Base-by-base conservation (phyloP, 1,284 basidiomycete genomes). In the Waitea zeae region DNA sequence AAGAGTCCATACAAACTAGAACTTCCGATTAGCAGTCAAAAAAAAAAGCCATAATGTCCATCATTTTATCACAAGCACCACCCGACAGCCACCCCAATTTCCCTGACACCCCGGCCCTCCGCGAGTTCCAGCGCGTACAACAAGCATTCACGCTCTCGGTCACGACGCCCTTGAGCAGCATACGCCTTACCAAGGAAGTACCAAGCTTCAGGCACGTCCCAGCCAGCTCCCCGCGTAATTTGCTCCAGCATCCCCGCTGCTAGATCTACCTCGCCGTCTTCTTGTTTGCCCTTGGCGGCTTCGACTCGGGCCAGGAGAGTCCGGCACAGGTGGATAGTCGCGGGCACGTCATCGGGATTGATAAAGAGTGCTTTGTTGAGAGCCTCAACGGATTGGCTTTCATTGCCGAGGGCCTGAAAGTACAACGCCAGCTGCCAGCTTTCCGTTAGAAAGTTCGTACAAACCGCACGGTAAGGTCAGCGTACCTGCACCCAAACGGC, bases 161-260 rank as follows among this genome's bases (percentile, higher is more conserved):
- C 72, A 44, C 63, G 67, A 33, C 78, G 64, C 1, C 72, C 79
- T 45, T 84, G 84, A 43, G 72, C 47, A 26, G 75, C 71, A 47
- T 80, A 82, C 13, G 83, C 80, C 48, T 75, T 79, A 4, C 75
- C 80, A 5, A 95, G 63, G 49, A 77, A 79, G 51, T 79, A 92
- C 90, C 90, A 96, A 17, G 83, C 89, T 52, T 95, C 89, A 0
- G 87, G 71, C 2, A 81, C 67, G 50, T 93, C 80, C 87, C 88
- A 95, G 3, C 79, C 90, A 1, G 59, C 52, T 0, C 75, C 72
- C 13, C 64, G 59, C 1, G 73, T 71, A 36, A 78, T 47, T 41
- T 75, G 68, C 1, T 59, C 58, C 6, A 83, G 53, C 45, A 88
- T 56, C 2, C 74, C 74, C 5, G 76, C 77, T 0, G 78, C 78